Conservation (phyloP, 106 monocot species). For the Allium cepa region DNA sequence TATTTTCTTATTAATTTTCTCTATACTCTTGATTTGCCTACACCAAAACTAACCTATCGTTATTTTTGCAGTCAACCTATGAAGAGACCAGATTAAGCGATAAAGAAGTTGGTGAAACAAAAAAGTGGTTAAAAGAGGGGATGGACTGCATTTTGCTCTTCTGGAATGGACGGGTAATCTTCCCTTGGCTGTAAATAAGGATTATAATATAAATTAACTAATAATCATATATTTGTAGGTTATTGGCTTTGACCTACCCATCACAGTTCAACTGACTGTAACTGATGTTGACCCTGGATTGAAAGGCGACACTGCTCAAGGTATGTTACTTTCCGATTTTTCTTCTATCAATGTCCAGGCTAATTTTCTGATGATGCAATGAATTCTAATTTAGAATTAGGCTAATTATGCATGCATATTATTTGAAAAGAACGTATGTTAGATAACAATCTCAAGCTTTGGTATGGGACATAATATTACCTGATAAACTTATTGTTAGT, state of each 20-base stretch:
- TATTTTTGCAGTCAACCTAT: constrained; percentile 41
- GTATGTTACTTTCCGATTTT: constrained; percentile 13
- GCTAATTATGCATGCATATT: too few relatives aligned
- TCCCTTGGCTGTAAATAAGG: too few relatives aligned
- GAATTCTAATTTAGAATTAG: too few relatives aligned
- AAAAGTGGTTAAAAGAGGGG: constrained; percentile 89
- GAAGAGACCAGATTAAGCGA: constrained; percentile 84
- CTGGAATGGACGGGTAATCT: constrained; percentile 85
- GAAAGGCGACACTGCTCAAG: constrained; percentile 85
- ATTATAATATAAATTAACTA: too few relatives aligned
- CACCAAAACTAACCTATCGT: background rate
- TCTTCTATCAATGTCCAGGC: too few relatives aligned
- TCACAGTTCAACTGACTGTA: constrained; percentile 70
- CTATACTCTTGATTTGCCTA: too few relatives aligned
- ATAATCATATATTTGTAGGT: constrained; percentile 32
- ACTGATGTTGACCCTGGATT: constrained; percentile 76
- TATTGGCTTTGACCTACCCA: constrained; percentile 90
- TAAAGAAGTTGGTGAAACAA: constrained; percentile 69
- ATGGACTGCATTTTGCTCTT: constrained; percentile 78
- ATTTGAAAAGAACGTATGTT: too few relatives aligned
- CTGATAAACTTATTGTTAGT: too few relatives aligned
- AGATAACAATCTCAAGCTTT: too few relatives aligned
- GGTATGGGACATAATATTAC: too few relatives aligned
- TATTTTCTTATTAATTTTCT: too few relatives aligned
- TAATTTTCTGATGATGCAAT: too few relatives aligned